Evolutionary conservation across 768 basidiomycete genomes (phyloP), one percentile per base, ranked within the genome.

Genomic region (Russula olivacea): DNA sequence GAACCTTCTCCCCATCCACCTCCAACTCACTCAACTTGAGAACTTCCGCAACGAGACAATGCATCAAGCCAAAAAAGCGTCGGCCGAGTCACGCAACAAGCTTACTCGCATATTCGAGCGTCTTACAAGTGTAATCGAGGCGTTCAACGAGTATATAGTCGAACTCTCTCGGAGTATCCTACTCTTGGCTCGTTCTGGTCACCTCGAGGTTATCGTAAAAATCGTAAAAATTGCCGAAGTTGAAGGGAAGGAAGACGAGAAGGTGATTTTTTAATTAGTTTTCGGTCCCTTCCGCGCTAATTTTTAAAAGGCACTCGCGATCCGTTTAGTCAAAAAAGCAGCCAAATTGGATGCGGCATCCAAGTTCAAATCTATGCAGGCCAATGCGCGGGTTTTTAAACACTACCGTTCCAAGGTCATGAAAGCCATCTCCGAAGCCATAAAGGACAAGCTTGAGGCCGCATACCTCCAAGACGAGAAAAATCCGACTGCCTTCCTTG

Each of bases 171-270:
- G 81, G 50, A 91, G 89, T 68, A 78, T 93, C n/a, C 76, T 95
- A 14, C 79, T 82, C n/a, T 80, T 95, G 47, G 87, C 89, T 5
- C 82, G 89, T 41, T 84, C 84, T 4, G 93, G 93, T 0, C 77
- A 93, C 71, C 80, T 86, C 0, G 86, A 88, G 45, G 93, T 94
- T n/a, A 82, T 98, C 10, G 93, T 99, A 38, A 90, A 89, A 71
- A 75, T 98, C 59, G 76, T 94, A 71, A 99, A 98, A 77, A 89
- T 99, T 60, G 88, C 90, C 12, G 96, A 99, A 72, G 78, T 93
- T 25, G 97, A 99, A 73, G 93, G 90, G 4, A 84, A 81, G 70
- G 92, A 93, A 72, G 97, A 98, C 71, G 91, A 98, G 76, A 98
- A 97, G 82, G 94, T 89, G 68, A 50, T 25, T 3, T 23, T 8